Evolutionary conservation across 176 grass and related monocot species (phyloP), one percentile per base, ranked within the genome.

Genomic region (Juncus effusus): DNA sequence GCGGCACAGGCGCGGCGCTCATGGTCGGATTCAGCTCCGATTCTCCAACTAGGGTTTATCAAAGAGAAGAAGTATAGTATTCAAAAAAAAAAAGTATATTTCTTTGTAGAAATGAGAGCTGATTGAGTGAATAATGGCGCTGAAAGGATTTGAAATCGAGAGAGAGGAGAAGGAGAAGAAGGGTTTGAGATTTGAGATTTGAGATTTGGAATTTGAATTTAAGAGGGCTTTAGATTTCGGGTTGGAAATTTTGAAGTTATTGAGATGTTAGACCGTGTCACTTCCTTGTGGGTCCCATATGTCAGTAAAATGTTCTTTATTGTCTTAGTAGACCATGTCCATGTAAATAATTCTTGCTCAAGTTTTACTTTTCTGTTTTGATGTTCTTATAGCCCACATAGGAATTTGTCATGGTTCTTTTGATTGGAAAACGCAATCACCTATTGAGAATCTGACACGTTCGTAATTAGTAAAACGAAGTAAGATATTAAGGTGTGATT

Each of bases 151-250:
- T 70, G 66, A 55, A 70, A 70, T 56, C 66, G 65, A 56, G 7
- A 54, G 38, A 14, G 40, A 13, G 44, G 40, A 45, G 19, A 28
- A 28, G 19, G 19, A 28, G 19, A 28, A 28, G 19, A 28, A 28
- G 19, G 19, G 19, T 28, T 28, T 28, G 19, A 28, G 19, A 28
- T 69, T 42, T 8, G 10, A 59, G 56, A 67, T 64, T 76, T 78
- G 47, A 45, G 75, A 78, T 72, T 72, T 72, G 69, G 58, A 72
- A 57, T 72, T 72, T 72, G 69, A 72, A 72, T 72, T 72, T 72
- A 72, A 72, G 69, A 72, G 69, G 54, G 69, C 69, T 72, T 70
- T 10, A 40, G 13, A 56, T 38, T 56, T 42, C 51, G 13, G 13
- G 55, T 57, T 56, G 9, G 40, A 55, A 40, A 13, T 35, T 36